Evolutionary conservation across 331 rosid species (phyloP), one percentile per base, ranked within the genome.

Genomic region (Erythrophleum ivorense): DNA sequence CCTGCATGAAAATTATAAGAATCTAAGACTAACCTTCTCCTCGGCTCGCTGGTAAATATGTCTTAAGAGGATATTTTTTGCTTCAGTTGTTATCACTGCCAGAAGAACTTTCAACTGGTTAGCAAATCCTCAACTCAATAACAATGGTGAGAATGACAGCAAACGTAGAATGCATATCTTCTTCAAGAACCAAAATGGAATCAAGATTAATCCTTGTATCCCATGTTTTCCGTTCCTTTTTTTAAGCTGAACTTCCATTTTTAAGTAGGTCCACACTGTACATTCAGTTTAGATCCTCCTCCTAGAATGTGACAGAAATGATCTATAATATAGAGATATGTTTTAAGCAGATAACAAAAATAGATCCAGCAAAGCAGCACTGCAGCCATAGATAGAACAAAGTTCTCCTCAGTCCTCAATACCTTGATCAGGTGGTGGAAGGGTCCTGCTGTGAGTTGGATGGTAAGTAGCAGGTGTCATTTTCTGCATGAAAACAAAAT

Each of bases 351-450:
- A 81, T 68, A 78, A 73, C 81, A 66, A 58, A 79, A 78, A 71
- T 58, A 74, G 76, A 73, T 29, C 57, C 24, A 82, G 77, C 31
- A 55, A 73, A 69, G 36, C 33, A 52, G 76, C 50, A 24, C 49
- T 9, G 7, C 38, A 78, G 48, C 71, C 29, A 11, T 29, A 2
- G 9, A 84, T 80, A 76, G 81, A 74, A 76, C 76, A 68, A 75
- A 65, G 12, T 65, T 66, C 11, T 40, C 48, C 48, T 36, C 36
- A 68, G 54, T 73, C 19, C 63, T 63, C 38, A 34, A 53, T 89
- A 93, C 98, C 98, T 90, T 95, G 99, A 90, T 95, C 96, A 49
- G 98, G 91, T 31, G 98, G 97, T 7, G 97, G 98, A 89, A 88
- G 86, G n/a, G 96, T 87, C 84, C 89, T 82, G 88, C 45, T 81